Conservation (phyloP, 257 asterid species). For the Marsdenia floribunda region DNA sequence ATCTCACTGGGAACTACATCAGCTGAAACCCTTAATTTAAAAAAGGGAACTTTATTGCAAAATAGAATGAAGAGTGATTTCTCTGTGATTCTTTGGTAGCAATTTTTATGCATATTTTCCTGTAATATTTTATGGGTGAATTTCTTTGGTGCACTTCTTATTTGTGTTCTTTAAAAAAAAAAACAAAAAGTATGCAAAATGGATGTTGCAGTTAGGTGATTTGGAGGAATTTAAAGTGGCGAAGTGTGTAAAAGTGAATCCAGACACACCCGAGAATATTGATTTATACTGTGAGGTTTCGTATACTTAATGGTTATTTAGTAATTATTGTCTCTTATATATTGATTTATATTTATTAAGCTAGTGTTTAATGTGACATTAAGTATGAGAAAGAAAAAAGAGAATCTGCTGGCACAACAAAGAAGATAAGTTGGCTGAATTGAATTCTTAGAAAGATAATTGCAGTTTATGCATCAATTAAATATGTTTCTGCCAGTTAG, state of each 20-base stretch:
- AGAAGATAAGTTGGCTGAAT: not conserved
- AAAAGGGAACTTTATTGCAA: too few relatives aligned
- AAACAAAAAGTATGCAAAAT: too few relatives aligned
- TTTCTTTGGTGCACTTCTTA: not conserved
- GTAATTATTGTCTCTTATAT: not conserved
- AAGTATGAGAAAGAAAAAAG: not conserved
- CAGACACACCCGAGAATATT: conserved; percentile 93
- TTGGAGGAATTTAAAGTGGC: too few relatives aligned
- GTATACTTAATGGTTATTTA: conserved; percentile 65
- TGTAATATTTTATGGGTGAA: not conserved
- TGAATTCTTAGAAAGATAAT: not conserved
- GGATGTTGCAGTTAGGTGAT: conserved; percentile 52
- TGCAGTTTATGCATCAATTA: not conserved
- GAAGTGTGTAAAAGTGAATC: conserved; percentile 84
- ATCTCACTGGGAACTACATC: too few relatives aligned
- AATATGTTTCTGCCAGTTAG: not conserved
- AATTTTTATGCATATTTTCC: too few relatives aligned
- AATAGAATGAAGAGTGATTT: too few relatives aligned
- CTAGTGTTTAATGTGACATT: not conserved
- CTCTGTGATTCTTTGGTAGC: not conserved
- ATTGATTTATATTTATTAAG: not conserved
- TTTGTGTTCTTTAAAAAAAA: not conserved
- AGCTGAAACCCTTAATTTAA: too few relatives aligned
- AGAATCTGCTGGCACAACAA: not conserved
- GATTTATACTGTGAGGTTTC: conserved; percentile 88